These are phyloP conservation scores for Bimuria novae-zelandiae DNA, from an alignment of 2,329 filamentous ascomycete genomes.

Conservation along the genomic window DNA sequence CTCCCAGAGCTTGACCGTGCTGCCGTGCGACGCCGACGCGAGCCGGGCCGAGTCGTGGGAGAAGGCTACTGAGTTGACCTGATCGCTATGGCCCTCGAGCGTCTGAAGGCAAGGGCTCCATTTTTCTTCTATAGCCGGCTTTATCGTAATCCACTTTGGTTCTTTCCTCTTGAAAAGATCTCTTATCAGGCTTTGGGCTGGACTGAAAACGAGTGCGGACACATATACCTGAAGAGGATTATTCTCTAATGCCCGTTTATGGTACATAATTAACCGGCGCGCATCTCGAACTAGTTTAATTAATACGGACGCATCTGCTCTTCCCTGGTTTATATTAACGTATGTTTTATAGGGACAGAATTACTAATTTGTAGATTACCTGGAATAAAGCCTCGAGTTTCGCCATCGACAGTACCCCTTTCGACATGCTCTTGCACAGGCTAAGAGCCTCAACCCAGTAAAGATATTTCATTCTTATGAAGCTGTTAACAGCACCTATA, in stretches of 20 bases:
- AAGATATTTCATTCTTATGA: too few relatives aligned
- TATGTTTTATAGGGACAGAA: neutral
- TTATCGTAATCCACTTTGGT: conserved; percentile 9
- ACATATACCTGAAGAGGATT: neutral
- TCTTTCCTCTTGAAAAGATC: neutral
- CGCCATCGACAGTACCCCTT: too few relatives aligned
- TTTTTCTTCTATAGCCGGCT: conserved; percentile 14
- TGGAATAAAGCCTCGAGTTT: neutral
- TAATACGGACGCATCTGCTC: neutral
- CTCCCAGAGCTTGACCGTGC: too few relatives aligned
- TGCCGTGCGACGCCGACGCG: too few relatives aligned
- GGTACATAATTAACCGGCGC: neutral
- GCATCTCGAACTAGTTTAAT: neutral
- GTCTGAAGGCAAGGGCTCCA: too few relatives aligned
- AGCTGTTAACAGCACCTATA: too few relatives aligned
- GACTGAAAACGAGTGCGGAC: conserved; percentile 17
- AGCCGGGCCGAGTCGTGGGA: too few relatives aligned
- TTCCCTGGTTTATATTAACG: neutral
- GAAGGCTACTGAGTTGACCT: too few relatives aligned
- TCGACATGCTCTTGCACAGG: too few relatives aligned
- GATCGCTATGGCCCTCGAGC: too few relatives aligned
- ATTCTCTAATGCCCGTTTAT: neutral
- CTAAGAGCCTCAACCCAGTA: too few relatives aligned
- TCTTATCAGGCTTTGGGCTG: conserved; percentile 14
- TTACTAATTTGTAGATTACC: neutral